Evolutionary conservation across 306 rosid genomes (phyloP).

Genomic region (Inga laurina): DNA sequence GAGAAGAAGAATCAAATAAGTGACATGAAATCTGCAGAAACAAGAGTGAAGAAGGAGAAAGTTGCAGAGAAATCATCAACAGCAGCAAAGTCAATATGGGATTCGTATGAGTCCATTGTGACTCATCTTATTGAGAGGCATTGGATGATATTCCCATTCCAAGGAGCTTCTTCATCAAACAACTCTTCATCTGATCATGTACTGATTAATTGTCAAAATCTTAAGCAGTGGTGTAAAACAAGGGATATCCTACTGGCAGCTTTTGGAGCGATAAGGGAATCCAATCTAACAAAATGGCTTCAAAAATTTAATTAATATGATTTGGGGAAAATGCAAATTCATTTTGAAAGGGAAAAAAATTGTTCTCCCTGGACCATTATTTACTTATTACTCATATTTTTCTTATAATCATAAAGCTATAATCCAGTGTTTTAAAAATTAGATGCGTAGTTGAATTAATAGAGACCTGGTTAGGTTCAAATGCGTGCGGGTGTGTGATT

Average conservation of each 20-base stretch:
- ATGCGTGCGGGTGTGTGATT: too few relatives aligned
- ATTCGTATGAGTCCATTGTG: neutral
- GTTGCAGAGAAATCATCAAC: neutral
- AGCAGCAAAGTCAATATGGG: neutral
- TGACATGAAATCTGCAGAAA: neutral
- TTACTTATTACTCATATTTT: neutral
- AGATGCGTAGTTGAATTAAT: too few relatives aligned
- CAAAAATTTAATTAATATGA: neutral
- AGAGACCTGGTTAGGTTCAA: too few relatives aligned
- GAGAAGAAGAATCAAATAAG: neutral
- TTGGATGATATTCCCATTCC: neutral
- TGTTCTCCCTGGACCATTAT: constrained; percentile 3
- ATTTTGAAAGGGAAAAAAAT: neutral
- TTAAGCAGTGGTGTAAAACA: neutral
- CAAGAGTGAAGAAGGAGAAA: neutral
- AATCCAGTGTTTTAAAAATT: neutral
- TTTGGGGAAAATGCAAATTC: neutral
- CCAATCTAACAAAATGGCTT: neutral
- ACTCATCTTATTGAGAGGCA: neutral
- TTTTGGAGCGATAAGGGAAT: constrained; percentile 19
- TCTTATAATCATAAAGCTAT: neutral
- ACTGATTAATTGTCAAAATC: too few relatives aligned
- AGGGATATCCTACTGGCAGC: neutral
- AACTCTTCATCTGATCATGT: neutral
- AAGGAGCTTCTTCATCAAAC: neutral